A percentile compares a stretch with the other conserved stretches of the same genome.
phyloP scores from a whole-genome alignment of 306 rosid genomes.

The Lotus japonicus region DNA sequence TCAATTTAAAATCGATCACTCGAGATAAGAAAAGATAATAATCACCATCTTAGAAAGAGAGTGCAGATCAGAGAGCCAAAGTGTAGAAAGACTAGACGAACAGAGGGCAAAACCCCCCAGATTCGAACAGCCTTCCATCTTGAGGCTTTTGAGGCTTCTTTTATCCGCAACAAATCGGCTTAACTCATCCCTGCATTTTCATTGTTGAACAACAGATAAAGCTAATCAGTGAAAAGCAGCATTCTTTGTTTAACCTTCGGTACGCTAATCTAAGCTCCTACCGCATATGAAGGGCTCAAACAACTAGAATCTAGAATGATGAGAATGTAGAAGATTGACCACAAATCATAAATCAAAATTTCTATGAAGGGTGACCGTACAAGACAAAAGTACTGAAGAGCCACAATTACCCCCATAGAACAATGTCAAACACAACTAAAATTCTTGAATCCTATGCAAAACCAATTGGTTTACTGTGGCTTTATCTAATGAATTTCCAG shows the following conservation, averaged over 20 bases:
- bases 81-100: conserved; percentile 75
- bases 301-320: not conserved
- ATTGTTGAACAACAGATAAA: conserved; percentile 9
- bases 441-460: not conserved
- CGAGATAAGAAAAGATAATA: conserved; percentile 12
- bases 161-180: conserved; percentile 87
- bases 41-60: conserved; percentile 85
- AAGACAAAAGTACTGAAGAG: not conserved
- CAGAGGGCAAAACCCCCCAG: conserved; percentile 65
- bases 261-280: not conserved
- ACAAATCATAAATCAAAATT: not conserved
- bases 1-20: not conserved
- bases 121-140: conserved; percentile 90
- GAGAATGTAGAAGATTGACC: not conserved
- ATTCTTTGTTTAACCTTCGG: not conserved
- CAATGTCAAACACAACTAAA: not conserved
- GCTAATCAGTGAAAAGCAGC: conserved; percentile 13
- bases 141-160: conserved; percentile 65
- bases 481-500: not conserved
- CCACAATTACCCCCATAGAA: not conserved
- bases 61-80: conserved; percentile 84
- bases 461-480: not conserved
- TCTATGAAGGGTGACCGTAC: not conserved
- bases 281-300: not conserved
- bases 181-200: conserved; percentile 65